phyloP scores from a whole-genome alignment of 257 asterid species.

The Solanum piurae region DNA sequence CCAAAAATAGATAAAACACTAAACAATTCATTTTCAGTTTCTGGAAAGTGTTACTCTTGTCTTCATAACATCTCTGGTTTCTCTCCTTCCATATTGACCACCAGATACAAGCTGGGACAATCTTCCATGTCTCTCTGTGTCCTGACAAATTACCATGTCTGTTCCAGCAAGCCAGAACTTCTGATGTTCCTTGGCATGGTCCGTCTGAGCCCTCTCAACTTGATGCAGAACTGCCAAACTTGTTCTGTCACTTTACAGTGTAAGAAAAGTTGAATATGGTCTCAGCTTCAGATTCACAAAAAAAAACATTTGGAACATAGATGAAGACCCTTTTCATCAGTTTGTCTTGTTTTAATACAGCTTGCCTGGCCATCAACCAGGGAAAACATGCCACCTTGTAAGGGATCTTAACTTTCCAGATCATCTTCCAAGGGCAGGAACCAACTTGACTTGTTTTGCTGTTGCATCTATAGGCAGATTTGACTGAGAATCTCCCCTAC shows the following conservation, averaged over 20 bases:
- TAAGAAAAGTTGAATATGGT: neutral
- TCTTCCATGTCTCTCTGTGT: neutral
- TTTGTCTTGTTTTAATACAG: neutral
- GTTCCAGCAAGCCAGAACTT: neutral
- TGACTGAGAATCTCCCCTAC: neutral
- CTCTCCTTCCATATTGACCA: neutral
- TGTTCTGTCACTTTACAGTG: neutral
- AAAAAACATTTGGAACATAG: too few relatives aligned
- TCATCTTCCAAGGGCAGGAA: neutral
- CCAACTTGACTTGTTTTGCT: neutral
- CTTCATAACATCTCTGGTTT: neutral
- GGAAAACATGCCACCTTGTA: neutral
- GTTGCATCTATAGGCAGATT: neutral
- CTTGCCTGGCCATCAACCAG: neutral
- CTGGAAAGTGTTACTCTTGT: neutral
- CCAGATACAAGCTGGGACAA: neutral
- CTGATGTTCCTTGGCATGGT: neutral
- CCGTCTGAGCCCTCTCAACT: neutral
- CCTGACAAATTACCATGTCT: neutral
- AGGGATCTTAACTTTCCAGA: neutral
- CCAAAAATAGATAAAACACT: neutral
- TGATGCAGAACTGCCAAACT: neutral
- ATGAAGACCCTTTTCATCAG: neutral
- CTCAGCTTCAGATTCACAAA: neutral
- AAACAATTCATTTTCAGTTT: neutral